These are phyloP conservation scores for Pythium utonaiense DNA, from an alignment of 352 stramenopile species.

Conservation along the genomic window DNA sequence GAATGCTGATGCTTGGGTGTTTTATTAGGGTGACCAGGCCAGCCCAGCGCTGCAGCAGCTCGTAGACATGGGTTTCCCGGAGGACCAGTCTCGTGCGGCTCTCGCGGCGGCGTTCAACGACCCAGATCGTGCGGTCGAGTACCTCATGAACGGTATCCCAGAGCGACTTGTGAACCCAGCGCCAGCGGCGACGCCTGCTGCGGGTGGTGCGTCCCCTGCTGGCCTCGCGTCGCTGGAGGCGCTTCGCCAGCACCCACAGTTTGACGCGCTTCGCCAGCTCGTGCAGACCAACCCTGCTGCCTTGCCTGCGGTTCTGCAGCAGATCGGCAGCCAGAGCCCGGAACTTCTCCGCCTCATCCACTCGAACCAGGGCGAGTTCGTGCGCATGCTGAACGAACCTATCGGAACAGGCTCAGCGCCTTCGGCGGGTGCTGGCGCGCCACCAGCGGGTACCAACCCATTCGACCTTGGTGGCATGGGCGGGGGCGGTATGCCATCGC, in stretches of 20 bases:
- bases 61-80: slow-evolving; percentile 85
- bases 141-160: slow-evolving; percentile 87
- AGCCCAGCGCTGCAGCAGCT: slow-evolving; percentile 68
- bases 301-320: slow-evolving; percentile 76
- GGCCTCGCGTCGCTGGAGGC: slow-evolving; percentile 51
- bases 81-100: slow-evolving; percentile 77
- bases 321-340: slow-evolving; percentile 81
- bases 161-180: slow-evolving; percentile 36
- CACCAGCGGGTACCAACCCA: slow-evolving; percentile 31
- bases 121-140: slow-evolving; percentile 81
- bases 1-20: background rate
- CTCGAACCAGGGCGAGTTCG: slow-evolving; percentile 84
- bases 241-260: slow-evolving; percentile 82
- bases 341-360: slow-evolving; percentile 83
- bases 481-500: slow-evolving; percentile 58
- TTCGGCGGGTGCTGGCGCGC: slow-evolving; percentile 14
- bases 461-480: slow-evolving; percentile 49
- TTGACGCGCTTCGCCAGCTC: slow-evolving; percentile 74
- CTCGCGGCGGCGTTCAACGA: slow-evolving; percentile 86
- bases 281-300: slow-evolving; percentile 83
- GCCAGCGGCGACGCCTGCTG: slow-evolving; percentile 23
- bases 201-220: slow-evolving; percentile 18
- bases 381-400: slow-evolving; percentile 87
- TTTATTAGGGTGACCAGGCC: slow-evolving; percentile 37
- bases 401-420: slow-evolving; percentile 50